These are phyloP conservation scores for Cadophora sp. DNA, from an alignment of 2,329 filamentous ascomycete genomes.

Conservation along the genomic window DNA sequence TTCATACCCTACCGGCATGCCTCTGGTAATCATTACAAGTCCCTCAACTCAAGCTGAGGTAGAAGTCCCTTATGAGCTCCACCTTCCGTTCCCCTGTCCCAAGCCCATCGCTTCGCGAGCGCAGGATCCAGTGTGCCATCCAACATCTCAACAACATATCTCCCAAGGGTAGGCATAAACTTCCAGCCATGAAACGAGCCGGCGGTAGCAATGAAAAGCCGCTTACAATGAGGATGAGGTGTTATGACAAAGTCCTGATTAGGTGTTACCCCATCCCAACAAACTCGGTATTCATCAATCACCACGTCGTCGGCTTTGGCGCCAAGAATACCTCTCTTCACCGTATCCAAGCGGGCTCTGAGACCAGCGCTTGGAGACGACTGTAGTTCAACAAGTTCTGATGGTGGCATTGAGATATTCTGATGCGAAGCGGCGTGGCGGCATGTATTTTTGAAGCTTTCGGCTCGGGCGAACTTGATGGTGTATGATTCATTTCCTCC, in stretches of 20 bases:
- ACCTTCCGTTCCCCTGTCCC: constrained; percentile 24
- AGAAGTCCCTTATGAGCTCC: constrained; percentile 27
- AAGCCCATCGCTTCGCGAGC: constrained; percentile 4
- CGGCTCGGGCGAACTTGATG: constrained; percentile 67
- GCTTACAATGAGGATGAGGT: constrained; percentile 57
- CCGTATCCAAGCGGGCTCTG: constrained; percentile 51
- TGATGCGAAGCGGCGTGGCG: constrained; percentile 54
- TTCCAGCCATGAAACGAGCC: constrained; percentile 72
- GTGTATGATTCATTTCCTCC: constrained; percentile 47
- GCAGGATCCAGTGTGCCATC: constrained; percentile 46
- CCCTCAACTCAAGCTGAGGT: constrained; percentile 23
- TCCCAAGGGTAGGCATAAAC: constrained; percentile 67
- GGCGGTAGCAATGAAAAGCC: constrained; percentile 65
- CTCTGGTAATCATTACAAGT: not conserved
- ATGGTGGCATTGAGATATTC: constrained; percentile 58
- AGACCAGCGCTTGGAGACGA: constrained; percentile 47
- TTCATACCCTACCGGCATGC: not conserved
- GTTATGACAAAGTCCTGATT: constrained; percentile 68
- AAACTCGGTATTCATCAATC: constrained; percentile 54
- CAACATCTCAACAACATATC: constrained; percentile 61
- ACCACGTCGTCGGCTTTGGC: constrained; percentile 47
- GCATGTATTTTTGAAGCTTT: constrained; percentile 62
- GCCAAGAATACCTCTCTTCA: constrained; percentile 51
- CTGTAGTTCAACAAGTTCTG: constrained; percentile 50
- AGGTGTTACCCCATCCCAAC: constrained; percentile 65